Percentiles rank a stretch among this genome's conserved stretches.
phyloP scores from a whole-genome alignment of 2,329 filamentous ascomycete genomes.

The Paraphaeosphaeria minitans region DNA sequence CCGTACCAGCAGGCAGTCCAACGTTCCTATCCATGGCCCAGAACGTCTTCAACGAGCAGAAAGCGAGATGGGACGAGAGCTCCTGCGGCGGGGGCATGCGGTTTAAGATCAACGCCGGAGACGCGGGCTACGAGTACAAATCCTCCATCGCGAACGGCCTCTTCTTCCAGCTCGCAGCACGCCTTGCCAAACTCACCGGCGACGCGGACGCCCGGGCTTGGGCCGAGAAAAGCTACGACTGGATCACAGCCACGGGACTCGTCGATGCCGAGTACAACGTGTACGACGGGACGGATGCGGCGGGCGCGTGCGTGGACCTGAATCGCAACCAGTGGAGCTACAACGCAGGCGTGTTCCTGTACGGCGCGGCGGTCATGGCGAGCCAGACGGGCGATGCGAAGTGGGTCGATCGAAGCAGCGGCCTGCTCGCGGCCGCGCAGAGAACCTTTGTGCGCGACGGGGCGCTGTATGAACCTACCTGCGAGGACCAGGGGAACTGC shows the following conservation, averaged over 20 bases:
- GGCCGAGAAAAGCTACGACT: conserved; percentile 68
- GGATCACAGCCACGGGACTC: conserved; percentile 53
- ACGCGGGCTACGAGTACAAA: conserved; percentile 77
- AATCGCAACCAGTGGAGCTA: conserved; percentile 55
- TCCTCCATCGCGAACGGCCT: conserved; percentile 78
- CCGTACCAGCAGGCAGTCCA: conserved; percentile 54
- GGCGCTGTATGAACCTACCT: conserved; percentile 61
- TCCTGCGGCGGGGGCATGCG: conserved; percentile 68
- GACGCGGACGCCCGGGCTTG: conserved; percentile 60
- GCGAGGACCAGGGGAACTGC: conserved; percentile 63
- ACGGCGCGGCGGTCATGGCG: conserved; percentile 47
- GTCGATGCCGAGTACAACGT: conserved; percentile 56
- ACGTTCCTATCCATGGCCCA: conserved; percentile 68
- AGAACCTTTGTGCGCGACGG: conserved; percentile 30
- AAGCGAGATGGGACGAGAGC: conserved; percentile 68
- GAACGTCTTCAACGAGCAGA: conserved; percentile 74
- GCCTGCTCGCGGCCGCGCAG: conserved; percentile 42
- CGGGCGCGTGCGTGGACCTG: conserved; percentile 46
- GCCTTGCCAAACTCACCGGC: conserved; percentile 68
- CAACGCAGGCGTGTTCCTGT: conserved; percentile 60
- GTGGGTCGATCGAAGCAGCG: conserved; percentile 33
- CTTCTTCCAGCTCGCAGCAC: conserved; percentile 79
- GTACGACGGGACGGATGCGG: conserved; percentile 56
- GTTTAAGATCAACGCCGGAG: conserved; percentile 78
- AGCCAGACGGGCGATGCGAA: conserved; percentile 23